Base-by-base conservation (phyloP, 441 rosid species). In the Pelargonium cotyledonis region DNA sequence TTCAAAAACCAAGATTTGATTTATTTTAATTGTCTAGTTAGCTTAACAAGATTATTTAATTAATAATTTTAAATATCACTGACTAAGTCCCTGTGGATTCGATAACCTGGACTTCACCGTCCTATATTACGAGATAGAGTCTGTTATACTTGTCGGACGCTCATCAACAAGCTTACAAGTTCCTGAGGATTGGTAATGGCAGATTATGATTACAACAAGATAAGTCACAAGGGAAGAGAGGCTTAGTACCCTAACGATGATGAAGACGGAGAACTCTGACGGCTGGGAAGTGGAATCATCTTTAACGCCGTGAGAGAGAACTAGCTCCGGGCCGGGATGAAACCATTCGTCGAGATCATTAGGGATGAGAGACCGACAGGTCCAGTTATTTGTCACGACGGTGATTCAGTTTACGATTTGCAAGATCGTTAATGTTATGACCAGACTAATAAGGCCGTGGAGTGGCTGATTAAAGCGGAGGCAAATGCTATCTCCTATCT, bases 381-480 rank as follows among this genome's bases (percentile, higher is more conserved):
- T 47, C 55, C 55, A 96, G 72, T 77, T 94, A 68, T 94, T 97
- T 1, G 99, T 91, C 0, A 76, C 88, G 12, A 94, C 99, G 0
- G 99, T 97, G 14, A 87, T 94, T 61, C 96, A 94, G 66, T 94
- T 94, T 94, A 94, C 26, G 99, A 94, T 70, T 80, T 94, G 0
- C 99, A 94, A 79, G 99, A 94, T 64, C 86, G 99, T 55, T 72
- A 91, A 82, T 97, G 99, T 7, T 88, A 79, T 66, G 97, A 94
- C 75, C 99, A 91, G 78, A 97, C 99, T 0, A 94, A 97, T 61
- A 94, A 94, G 80, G 99, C 97, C 0, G 90, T 94, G 0, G 99
- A 91, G 46, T 94, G 99, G 99, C 53, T 94, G 26, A 91, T 94
- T 65, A 89, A 89, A 75, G 92, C 95, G 0, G 96, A 97, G 2